Evolutionary conservation across 1,284 basidiomycete genomes (phyloP), one percentile per base, ranked within the genome.

Genomic region (Phylloporus gajari): DNA sequence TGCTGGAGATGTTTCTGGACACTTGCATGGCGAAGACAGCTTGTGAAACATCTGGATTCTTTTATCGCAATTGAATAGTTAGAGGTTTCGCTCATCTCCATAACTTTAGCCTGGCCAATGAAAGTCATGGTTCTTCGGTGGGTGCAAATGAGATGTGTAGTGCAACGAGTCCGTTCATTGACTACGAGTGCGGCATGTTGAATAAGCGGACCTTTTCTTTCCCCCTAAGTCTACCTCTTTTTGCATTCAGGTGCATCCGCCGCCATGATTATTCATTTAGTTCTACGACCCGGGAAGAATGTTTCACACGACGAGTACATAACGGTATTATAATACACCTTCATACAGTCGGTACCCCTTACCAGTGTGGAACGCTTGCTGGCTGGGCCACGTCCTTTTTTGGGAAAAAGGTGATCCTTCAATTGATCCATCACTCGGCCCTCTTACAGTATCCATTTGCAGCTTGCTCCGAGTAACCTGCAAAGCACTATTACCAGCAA

Each of bases 351-450:
- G n/a, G n/a, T n/a, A n/a, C n/a, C n/a, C n/a, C n/a, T n/a, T n/a
- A n/a, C n/a, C n/a, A n/a, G n/a, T n/a, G n/a, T n/a, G 93, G 95
- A 21, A 94, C 93, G 23, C 85, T 98, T 12, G 97, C 97, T 17
- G 95, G 96, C 11, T 98, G 97, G 97, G 97, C 97, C 0, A 95
- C 97, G 71, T 93, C 95, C 8, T 95, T 94, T 0, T 80, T 98
- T 1, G 91, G 93, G 46, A 95, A 91, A 83, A 94, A 92, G 86
- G 93, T 92, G 72, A 61, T 77, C 58, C 7, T 35, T 4, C 5
- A 19, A n/a, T n/a, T 17, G 48, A 12, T 21, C 1, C 17, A 35
- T 19, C 19, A n/a, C 6, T 17, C 42, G 15, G 60, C 23, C 62
- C 40, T 67, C 59, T 68, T 12, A 61, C 19, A 35, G 35, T 8